These are phyloP conservation scores for Fusarium clavum DNA, from an alignment of 2,329 filamentous ascomycete genomes.

Conservation along the genomic window DNA sequence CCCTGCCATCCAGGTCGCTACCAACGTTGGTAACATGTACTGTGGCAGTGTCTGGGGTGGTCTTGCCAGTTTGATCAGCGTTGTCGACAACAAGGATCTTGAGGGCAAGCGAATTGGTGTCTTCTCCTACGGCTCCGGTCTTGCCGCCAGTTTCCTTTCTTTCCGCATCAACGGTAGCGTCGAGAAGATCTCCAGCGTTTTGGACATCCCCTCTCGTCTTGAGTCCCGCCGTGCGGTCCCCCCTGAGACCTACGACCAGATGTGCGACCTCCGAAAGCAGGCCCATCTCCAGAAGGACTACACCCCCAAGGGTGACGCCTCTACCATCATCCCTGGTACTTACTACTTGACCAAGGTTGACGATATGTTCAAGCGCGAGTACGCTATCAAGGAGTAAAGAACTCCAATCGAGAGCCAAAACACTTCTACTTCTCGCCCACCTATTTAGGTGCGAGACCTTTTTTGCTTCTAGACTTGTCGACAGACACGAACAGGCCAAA, in stretches of 20 bases:
- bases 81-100: slow-evolving; percentile 71
- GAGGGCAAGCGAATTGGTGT: slow-evolving; percentile 79
- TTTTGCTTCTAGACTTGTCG: slow-evolving; percentile 29
- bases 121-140: slow-evolving; percentile 84
- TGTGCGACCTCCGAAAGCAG: slow-evolving; percentile 84
- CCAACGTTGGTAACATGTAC: slow-evolving; percentile 79
- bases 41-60: slow-evolving; percentile 81
- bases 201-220: slow-evolving; percentile 77
- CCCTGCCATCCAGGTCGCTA: slow-evolving; percentile 79
- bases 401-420: slow-evolving; percentile 4
- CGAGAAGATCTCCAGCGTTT: slow-evolving; percentile 72
- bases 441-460: slow-evolving; percentile 20
- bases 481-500: slow-evolving; percentile 18
- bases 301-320: slow-evolving; percentile 74
- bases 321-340: slow-evolving; percentile 73
- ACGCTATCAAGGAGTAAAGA: slow-evolving; percentile 77
- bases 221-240: slow-evolving; percentile 73
- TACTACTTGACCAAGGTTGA: slow-evolving; percentile 87
- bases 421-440: slow-evolving; percentile 34
- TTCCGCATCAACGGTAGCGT: slow-evolving; percentile 80
- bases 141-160: slow-evolving; percentile 78
- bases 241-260: slow-evolving; percentile 80
- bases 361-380: slow-evolving; percentile 87
- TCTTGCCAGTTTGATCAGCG: slow-evolving; percentile 75
- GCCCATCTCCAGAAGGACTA: slow-evolving; percentile 86